Conservation (phyloP, 1,284 basidiomycete species). For the Sparassis latifolia region DNA sequence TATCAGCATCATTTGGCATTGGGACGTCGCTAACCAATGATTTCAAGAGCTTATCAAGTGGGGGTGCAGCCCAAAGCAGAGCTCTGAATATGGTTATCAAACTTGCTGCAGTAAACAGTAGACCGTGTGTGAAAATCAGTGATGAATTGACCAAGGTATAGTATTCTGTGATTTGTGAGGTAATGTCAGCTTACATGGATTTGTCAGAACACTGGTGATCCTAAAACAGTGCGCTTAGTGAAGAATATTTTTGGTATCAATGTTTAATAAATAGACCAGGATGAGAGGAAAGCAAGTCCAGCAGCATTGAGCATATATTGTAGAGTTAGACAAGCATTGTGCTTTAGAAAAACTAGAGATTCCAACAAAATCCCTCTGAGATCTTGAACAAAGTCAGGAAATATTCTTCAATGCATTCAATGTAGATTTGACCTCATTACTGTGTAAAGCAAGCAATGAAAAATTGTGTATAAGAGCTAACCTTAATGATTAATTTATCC, state of each 20-base stretch:
- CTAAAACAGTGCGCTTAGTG: conserved; percentile 33
- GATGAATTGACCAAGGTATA: conserved; percentile 83
- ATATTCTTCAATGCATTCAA: too few species aligned
- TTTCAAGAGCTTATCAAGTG: conserved; percentile 55
- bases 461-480: too few species aligned
- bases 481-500: too few species aligned
- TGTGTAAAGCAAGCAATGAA: too few species aligned
- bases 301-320: too few species aligned
- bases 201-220: conserved; percentile 40
- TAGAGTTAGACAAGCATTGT: too few species aligned
- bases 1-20: conserved; percentile 75
- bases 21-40: conserved; percentile 91
- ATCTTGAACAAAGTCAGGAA: too few species aligned
- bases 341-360: too few species aligned
- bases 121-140: conserved; percentile 85
- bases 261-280: not conserved
- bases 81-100: conserved; percentile 94
- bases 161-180: not conserved
- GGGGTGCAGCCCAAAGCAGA: conserved; percentile 58
- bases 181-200: not conserved
- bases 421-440: too few species aligned
- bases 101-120: conserved; percentile 65
- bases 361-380: too few species aligned
- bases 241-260: conserved; percentile 31
- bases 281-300: too few species aligned